Percentiles rank a stretch among this genome's conserved stretches.
phyloP scores from a whole-genome alignment of 305 asterid genomes.

The Fraxinus sp. region DNA sequence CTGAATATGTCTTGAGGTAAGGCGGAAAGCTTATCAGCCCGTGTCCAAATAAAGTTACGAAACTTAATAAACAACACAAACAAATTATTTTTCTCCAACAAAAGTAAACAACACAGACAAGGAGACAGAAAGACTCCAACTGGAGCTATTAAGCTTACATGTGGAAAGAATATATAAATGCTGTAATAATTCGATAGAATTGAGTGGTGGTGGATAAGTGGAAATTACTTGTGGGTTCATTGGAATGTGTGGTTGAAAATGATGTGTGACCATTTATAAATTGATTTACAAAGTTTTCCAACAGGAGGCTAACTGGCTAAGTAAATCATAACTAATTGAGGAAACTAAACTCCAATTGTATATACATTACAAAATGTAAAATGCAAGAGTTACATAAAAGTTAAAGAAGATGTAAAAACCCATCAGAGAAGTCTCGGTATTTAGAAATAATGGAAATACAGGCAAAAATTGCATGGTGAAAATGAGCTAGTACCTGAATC shows the following conservation, averaged over 20 bases:
- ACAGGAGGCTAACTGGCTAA: neutral
- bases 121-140: slow-evolving; percentile 11
- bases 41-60: neutral
- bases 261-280: neutral
- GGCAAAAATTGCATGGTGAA: slow-evolving; percentile 11
- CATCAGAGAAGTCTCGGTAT: slow-evolving; percentile 3
- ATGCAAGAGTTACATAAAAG: neutral
- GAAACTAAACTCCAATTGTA: neutral
- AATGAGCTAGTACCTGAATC: slow-evolving; percentile 48
- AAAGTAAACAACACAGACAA: slow-evolving; percentile 2
- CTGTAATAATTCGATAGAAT: neutral
- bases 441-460: neutral
- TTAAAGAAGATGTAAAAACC: neutral
- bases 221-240: neutral
- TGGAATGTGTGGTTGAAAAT: neutral
- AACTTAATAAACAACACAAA: neutral
- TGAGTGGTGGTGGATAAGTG: neutral
- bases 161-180: neutral
- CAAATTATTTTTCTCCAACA: neutral
- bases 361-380: neutral
- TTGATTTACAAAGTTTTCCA: neutral
- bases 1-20: slow-evolving; percentile 7
- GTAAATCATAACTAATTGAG: slow-evolving; percentile 11
- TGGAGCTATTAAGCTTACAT: neutral
- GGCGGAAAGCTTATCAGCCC: neutral